Percentiles rank a stretch among this genome's conserved stretches.
phyloP scores from a whole-genome alignment of 345 rosid species.

The Schrenkiella parvula region DNA sequence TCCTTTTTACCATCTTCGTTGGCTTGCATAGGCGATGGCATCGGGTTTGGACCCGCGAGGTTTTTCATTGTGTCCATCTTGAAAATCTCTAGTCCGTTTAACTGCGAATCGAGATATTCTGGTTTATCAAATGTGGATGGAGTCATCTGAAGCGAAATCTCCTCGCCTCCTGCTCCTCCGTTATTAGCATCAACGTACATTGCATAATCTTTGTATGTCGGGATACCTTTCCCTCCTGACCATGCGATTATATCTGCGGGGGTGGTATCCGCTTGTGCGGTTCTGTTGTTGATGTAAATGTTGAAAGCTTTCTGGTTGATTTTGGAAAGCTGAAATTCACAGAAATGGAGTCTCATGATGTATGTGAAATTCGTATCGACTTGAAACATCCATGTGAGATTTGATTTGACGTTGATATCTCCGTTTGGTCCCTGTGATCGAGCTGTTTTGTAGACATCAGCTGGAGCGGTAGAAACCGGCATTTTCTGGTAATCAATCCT shows the following conservation, averaged over 20 bases:
- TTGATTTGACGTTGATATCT: constrained; percentile 41
- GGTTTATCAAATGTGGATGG: constrained; percentile 46
- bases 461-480: constrained; percentile 48
- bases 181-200: constrained; percentile 34
- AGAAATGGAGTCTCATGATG: constrained; percentile 69
- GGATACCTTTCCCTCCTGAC: constrained; percentile 44
- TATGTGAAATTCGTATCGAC: constrained; percentile 70
- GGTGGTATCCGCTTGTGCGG: constrained; percentile 38
- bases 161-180: constrained; percentile 41
- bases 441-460: constrained; percentile 55
- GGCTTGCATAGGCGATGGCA: constrained; percentile 50
- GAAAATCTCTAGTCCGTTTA: constrained; percentile 75
- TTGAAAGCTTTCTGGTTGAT: constrained; percentile 62
- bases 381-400: constrained; percentile 70
- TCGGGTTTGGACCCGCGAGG: constrained; percentile 69
- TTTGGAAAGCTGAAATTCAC: constrained; percentile 45
- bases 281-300: constrained; percentile 60
- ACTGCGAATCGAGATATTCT: constrained; percentile 43
- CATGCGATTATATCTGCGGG: constrained; percentile 60
- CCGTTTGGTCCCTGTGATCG: constrained; percentile 49
- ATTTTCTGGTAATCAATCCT: constrained; percentile 37
- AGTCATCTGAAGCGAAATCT: constrained; percentile 43
- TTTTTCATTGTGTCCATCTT: constrained; percentile 46
- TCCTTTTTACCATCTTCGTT: constrained; percentile 19
- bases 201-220: constrained; percentile 57